Evolutionary conservation across 768 basidiomycete genomes (phyloP).

Genomic region (Suillus occidentalis): DNA sequence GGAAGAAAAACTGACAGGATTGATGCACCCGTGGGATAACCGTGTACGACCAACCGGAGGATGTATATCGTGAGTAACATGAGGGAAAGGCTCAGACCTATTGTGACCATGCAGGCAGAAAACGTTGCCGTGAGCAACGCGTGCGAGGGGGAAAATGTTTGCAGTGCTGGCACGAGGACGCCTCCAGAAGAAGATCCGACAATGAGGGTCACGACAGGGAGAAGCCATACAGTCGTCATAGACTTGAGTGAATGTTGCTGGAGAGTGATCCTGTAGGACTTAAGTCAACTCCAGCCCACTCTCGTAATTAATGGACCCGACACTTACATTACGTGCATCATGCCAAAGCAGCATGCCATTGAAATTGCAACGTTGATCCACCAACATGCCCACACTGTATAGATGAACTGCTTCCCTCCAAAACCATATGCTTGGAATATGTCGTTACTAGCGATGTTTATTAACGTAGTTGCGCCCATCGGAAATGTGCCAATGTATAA

Average conservation of each 20-base stretch:
- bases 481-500: conserved; percentile 51
- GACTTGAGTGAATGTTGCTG: conserved; percentile 56
- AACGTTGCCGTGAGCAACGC: conserved; percentile 57
- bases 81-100: conserved; percentile 58
- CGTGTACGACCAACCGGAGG: conserved; percentile 55
- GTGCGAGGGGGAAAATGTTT: conserved; percentile 41
- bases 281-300: conserved; percentile 15
- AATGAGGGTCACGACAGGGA: conserved; percentile 73
- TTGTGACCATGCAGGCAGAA: conserved; percentile 53
- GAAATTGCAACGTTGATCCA: conserved; percentile 64
- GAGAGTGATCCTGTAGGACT: conserved; percentile 46
- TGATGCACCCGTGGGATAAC: conserved; percentile 46
- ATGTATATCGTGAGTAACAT: conserved; percentile 71
- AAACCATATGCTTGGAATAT: conserved; percentile 46
- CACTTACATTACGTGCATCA: conserved; percentile 67
- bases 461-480: conserved; percentile 62
- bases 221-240: conserved; percentile 68
- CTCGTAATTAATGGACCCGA: conserved; percentile 18
- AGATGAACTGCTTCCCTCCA: conserved; percentile 53
- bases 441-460: conserved; percentile 48
- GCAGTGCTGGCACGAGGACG: conserved; percentile 51
- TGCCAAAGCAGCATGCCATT: conserved; percentile 56
- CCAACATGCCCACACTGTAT: conserved; percentile 64
- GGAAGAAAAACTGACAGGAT: conserved; percentile 71
- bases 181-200: conserved; percentile 72